Percentiles rank a stretch among this genome's conserved stretches.
phyloP scores from a whole-genome alignment of 257 asterid genomes.

The Penstemon davidsonii region DNA sequence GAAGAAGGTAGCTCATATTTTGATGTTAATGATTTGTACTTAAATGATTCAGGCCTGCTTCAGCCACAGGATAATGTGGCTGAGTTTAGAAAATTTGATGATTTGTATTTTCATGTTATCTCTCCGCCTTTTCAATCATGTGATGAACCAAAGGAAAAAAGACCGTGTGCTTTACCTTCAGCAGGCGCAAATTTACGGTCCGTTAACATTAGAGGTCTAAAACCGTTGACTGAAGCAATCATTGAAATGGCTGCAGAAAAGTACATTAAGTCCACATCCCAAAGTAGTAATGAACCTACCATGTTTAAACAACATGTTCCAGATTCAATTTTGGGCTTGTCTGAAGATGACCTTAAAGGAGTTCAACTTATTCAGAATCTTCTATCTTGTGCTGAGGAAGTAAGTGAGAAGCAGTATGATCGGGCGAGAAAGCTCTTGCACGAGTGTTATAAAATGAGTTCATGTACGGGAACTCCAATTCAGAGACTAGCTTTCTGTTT shows the following conservation, averaged over 20 bases:
- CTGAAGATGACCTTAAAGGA: constrained; percentile 39
- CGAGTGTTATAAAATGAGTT: constrained; percentile 38
- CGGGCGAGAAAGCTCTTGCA: constrained; percentile 36
- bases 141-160: background rate
- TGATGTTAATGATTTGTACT: background rate
- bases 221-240: constrained; percentile 31
- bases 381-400: constrained; percentile 55
- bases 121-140: background rate
- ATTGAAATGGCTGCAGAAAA: constrained; percentile 53
- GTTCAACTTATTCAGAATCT: constrained; percentile 49
- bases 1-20: background rate
- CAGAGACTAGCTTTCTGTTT: constrained; percentile 49
- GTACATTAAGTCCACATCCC: constrained; percentile 42
- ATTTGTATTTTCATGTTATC: background rate
- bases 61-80: background rate
- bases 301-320: constrained; percentile 41
- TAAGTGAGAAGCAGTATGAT: constrained; percentile 37
- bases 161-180: background rate
- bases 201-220: background rate
- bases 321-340: constrained; percentile 31
- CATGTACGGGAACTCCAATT: constrained; percentile 35
- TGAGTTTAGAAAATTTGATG: background rate
- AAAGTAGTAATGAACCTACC: constrained; percentile 25
- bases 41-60: background rate
- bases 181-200: background rate